Evolutionary conservation across 768 basidiomycete species (phyloP), one percentile per base, ranked within the genome.

Genomic region (Kwoniella sp.): DNA sequence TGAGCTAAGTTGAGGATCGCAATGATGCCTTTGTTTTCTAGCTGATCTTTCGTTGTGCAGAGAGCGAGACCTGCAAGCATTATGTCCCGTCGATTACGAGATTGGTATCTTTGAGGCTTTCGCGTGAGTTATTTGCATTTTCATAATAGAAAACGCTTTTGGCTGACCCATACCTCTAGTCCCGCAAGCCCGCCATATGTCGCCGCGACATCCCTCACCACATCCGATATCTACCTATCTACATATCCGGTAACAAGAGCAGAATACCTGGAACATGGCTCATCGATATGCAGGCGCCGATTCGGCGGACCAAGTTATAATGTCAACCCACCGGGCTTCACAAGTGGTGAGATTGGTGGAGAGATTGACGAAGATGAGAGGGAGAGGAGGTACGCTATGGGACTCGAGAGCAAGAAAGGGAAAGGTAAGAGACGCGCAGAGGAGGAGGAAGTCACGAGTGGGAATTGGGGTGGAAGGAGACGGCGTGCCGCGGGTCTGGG

Each of bases 181-280:
- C 71, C 78, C 24, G 63, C 71, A 4, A 58, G 60, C 8, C 71
- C 68, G 44, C 74, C 76, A 10, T 79, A 75, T 55, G 64, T 71
- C 36, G 69, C 72, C 8, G 77, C 74, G 0, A 71, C 68, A 0
- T 75, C 85, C 57, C 81, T 83, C 17, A 87, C 90, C 68, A 85
- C 86, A 25, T 82, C 79, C 55, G 81, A 82, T 21, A 80, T 86
- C 25, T 82, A 82, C 44, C 88, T 89, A 68, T 55, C 81, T 0
- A 79, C 82, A 30, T 81, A 82, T 21, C 83, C 86, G 29, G 86
- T 92, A 65, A 91, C 91, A 3, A 83, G 89, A 48, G 86, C 85
- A 52, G 92, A 97, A 77, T 97, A 95, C 80, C 82, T 86, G 53
- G 93, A 97, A 81, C 85, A 84, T 64, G 93, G 93, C 36, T 88